Evolutionary conservation across 768 basidiomycete species (phyloP).

Genomic region (Boletus rubroflammeus): DNA sequence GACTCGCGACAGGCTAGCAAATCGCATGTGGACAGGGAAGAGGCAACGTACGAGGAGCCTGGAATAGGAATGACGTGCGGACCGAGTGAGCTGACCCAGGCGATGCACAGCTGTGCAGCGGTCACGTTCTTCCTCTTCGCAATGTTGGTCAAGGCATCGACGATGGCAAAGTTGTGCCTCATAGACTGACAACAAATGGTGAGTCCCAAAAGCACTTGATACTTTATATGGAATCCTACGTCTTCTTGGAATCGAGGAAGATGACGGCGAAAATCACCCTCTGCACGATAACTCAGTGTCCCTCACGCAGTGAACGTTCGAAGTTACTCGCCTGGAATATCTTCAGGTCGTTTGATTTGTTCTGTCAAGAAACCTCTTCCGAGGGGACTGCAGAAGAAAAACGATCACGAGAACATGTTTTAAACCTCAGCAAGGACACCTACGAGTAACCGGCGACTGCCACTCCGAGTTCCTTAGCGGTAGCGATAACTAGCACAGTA

Average conservation of each 20-base stretch:
- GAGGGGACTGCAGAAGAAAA: slow-evolving; percentile 41
- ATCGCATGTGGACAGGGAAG: slow-evolving; percentile 15
- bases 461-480: slow-evolving; percentile 50
- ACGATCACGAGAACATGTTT: background rate
- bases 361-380: slow-evolving; percentile 33
- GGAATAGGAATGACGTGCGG: slow-evolving; percentile 48
- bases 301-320: background rate
- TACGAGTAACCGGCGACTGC: slow-evolving; percentile 59
- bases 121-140: slow-evolving; percentile 42
- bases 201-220: background rate
- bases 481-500: slow-evolving; percentile 40
- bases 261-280: slow-evolving; percentile 38
- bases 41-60: slow-evolving; percentile 38
- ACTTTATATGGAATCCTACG: background rate
- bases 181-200: background rate
- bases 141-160: slow-evolving; percentile 39
- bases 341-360: slow-evolving; percentile 37
- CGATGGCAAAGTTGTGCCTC: slow-evolving; percentile 42
- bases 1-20: background rate
- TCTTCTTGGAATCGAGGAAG: slow-evolving; percentile 46
- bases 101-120: slow-evolving; percentile 40
- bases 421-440: slow-evolving; percentile 3
- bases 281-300: slow-evolving; percentile 18
- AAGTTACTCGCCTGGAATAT: slow-evolving; percentile 28
- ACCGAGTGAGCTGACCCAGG: slow-evolving; percentile 41